A percentile compares a stretch with the other conserved stretches of the same genome.
Conservation (phyloP, 2,329 filamentous ascomycete genomes). For the Penicillium sp. region DNA sequence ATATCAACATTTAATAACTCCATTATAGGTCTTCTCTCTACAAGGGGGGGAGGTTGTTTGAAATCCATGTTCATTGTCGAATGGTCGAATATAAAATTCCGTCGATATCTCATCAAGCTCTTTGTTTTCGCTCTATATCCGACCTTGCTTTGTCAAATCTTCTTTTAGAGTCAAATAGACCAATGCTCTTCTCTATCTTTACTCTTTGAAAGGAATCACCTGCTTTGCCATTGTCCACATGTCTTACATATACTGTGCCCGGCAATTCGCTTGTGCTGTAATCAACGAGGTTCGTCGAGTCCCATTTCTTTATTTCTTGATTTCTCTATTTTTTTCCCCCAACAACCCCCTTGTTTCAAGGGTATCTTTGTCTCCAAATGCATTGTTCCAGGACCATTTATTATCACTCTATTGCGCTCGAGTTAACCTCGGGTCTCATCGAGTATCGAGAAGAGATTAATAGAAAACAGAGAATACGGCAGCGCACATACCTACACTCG, state of each 20-base stretch:
- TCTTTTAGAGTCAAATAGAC: neutral
- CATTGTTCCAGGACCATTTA: neutral
- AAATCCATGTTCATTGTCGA: neutral
- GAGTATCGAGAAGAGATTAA: neutral
- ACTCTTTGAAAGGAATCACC: slow-evolving; percentile 22
- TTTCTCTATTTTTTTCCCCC: neutral
- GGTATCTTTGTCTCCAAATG: neutral
- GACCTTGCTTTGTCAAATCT: neutral
- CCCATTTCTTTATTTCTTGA: neutral
- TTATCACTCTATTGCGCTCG: neutral
- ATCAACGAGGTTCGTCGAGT: neutral
- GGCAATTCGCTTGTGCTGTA: neutral
- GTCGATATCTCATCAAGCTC: neutral
- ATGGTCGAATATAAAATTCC: neutral
- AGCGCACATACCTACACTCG: neutral
- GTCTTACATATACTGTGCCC: neutral
- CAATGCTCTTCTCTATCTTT: neutral
- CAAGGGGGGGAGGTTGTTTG: neutral
- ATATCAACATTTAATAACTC: neutral
- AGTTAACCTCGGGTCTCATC: neutral
- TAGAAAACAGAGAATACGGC: neutral
- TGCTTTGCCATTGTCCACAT: slow-evolving; percentile 19
- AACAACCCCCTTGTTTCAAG: neutral
- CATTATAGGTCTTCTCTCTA: neutral
- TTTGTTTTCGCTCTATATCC: neutral